Evolutionary conservation across 1,284 basidiomycete species (phyloP).

Genomic region (Ceratobasidium sp.): DNA sequence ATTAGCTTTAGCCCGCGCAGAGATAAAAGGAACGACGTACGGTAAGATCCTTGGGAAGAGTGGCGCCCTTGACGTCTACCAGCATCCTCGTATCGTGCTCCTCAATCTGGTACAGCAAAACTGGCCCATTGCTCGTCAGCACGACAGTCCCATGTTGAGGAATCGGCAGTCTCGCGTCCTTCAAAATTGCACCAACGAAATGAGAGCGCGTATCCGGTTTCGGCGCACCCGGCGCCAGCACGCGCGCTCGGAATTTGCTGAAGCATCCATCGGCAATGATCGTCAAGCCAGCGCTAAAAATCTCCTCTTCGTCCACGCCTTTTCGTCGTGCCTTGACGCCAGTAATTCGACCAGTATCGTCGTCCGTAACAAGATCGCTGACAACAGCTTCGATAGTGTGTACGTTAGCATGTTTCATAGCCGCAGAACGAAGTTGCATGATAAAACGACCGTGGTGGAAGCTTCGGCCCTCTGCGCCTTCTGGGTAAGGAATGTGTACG

Average conservation of each 20-base stretch:
- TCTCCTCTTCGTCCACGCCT: constrained; percentile 51
- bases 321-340: constrained; percentile 69
- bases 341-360: constrained; percentile 64
- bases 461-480: constrained; percentile 73
- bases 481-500: constrained; percentile 91
- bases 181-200: constrained; percentile 84
- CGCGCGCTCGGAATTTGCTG: constrained; percentile 77
- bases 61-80: constrained; percentile 86
- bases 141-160: constrained; percentile 90
- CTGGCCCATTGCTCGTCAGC: constrained; percentile 79
- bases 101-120: constrained; percentile 89
- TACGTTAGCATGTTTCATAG: constrained; percentile 67
- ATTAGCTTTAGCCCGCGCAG: neutral
- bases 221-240: constrained; percentile 60
- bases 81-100: constrained; percentile 88
- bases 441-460: constrained; percentile 98
- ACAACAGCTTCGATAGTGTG: constrained; percentile 87
- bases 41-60: constrained; percentile 83
- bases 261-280: constrained; percentile 96
- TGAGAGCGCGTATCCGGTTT: constrained; percentile 70
- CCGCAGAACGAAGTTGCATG: constrained; percentile 77
- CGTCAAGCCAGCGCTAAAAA: constrained; percentile 79
- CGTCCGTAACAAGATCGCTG: constrained; percentile 72
- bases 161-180: constrained; percentile 79
- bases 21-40: constrained; percentile 55